Percentiles rank a stretch among this genome's conserved stretches.
Conservation (phyloP, 495 filamentous ascomycete genomes). For the Daldinia childiae region DNA sequence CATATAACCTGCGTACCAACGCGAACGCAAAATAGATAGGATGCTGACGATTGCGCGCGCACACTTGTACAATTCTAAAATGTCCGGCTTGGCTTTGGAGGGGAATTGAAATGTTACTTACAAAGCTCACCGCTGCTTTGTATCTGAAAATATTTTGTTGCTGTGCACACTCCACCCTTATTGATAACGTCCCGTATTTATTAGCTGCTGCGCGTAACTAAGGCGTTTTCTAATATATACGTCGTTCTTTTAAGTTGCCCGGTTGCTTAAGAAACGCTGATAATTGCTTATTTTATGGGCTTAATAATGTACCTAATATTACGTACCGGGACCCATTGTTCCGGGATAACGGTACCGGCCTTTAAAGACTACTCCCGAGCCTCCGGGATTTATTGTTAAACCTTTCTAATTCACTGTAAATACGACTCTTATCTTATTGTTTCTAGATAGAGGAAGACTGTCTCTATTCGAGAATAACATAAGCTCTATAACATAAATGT, state of each 20-base stretch:
- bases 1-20: not conserved
- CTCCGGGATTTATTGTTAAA: slow-evolving; percentile 11
- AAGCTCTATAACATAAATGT: not conserved
- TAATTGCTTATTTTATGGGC: slow-evolving; percentile 18
- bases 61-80: slow-evolving; percentile 1
- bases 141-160: slow-evolving; percentile 17
- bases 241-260: not conserved
- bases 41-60: not conserved
- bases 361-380: slow-evolving; percentile 18
- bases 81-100: slow-evolving; percentile 7
- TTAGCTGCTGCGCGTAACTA: slow-evolving; percentile 15
- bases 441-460: slow-evolving; percentile 9
- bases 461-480: not conserved
- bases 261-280: not conserved
- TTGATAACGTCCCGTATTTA: slow-evolving; percentile 13
- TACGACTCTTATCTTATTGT: slow-evolving; percentile 4
- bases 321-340: slow-evolving; percentile 23
- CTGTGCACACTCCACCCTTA: slow-evolving; percentile 19
- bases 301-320: slow-evolving; percentile 1
- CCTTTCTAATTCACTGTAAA: slow-evolving; percentile 1
- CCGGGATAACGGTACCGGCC: slow-evolving; percentile 28
- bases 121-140: slow-evolving; percentile 39
- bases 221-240: not conserved
- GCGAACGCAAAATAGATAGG: not conserved
- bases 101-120: slow-evolving; percentile 1